Base-by-base conservation (phyloP, 2,329 filamentous ascomycete species). In the Ceratocystis huliohia region DNA sequence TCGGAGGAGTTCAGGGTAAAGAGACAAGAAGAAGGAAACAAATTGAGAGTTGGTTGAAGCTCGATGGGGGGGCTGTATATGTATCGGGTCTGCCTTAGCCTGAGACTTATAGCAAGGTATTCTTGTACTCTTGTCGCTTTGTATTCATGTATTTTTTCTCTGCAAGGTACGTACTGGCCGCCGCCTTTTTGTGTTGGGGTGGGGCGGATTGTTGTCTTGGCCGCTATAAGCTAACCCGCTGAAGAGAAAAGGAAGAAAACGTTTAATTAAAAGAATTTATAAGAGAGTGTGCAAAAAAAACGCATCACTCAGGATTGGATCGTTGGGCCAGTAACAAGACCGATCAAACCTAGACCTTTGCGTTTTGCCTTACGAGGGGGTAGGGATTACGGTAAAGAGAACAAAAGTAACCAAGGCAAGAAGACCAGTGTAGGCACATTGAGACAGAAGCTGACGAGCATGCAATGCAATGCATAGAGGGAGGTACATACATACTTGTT, bases 181-280 rank as follows among this genome's bases (percentile, higher is more conserved):
- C 22, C 8, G 48, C 46, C 22, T 25, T 57, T 65, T 65, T 65
- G 50, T 57, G 64, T 57, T 65, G 64, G 63, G 64, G 64, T 37
- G 7, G 46, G 46, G 48, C 25, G 30, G 15, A 33, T 65, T 44
- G 30, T 45, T 65, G 30, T 65, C 57, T 62, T 62, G 37, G 59
- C 15, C 15, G 33, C 59, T 62, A 20, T 44, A 62, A 50, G n/a
- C 48, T 41, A 20, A 22, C 48, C 48, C 48, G 37, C 37, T 41
- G 37, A 41, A 41, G 37, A 15, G 3, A 15, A 3, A 13, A 5
- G 37, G 37, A 15, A 41, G 3, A 41, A 41, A 41, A 15, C 13
- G 4, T 2, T 41, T 15, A 41, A 41, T 41, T 41, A 25, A 50
- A 50, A 13, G 4, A 50, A 50, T 50, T 41, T 41, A 41, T 41